Base-by-base conservation (phyloP, 257 asterid genomes). In the Solanum etuberosum region DNA sequence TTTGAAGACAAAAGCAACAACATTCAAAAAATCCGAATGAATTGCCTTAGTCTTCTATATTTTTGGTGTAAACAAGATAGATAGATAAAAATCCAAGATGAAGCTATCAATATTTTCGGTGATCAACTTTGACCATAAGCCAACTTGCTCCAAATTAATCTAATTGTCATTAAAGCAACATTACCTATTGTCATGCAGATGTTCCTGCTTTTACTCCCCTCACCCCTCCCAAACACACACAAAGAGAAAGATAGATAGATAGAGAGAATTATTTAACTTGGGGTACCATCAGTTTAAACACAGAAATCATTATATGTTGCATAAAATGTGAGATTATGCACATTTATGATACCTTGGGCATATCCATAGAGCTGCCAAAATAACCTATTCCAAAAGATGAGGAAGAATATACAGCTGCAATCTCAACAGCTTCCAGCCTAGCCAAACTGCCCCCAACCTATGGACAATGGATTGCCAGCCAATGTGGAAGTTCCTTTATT, bases 301-400 rank as follows among this genome's bases (percentile, higher is more conserved):
- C 81, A 21, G 42, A 73, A 73, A 37, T 21, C 18, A 13, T 20
- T 23, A 32, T 18, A 37, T 20, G 23, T 31, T 32, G 38, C 29
- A 20, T 43, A 82, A 87, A 29, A 29, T 9, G 14, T 57, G 27
- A 77, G 35, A 70, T 32, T 6, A 54, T 2, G 61, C 43, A 31
- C 29, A 70, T 25, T 27, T 65, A 67, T 68, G 42, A 68, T 90
- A 96, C 99, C 99, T 95, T 96, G 14, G 99, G 99, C 46, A 92
- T 90, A 87, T 91, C 92, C 98, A 95, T 92, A 67, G 93, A 93
- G 92, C 93, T 94, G 84, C 98, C 98, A 85, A 94, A 94, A 92
- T 94, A 95, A 86, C 99, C 99, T 37, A 96, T 90, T 86, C 99
- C 99, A 85, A 96, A 96, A 42, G 99, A 96, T 2, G 92, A 86